phyloP scores from a whole-genome alignment of 2,329 filamentous ascomycete genomes.

The Fusarium fujikuroi region DNA sequence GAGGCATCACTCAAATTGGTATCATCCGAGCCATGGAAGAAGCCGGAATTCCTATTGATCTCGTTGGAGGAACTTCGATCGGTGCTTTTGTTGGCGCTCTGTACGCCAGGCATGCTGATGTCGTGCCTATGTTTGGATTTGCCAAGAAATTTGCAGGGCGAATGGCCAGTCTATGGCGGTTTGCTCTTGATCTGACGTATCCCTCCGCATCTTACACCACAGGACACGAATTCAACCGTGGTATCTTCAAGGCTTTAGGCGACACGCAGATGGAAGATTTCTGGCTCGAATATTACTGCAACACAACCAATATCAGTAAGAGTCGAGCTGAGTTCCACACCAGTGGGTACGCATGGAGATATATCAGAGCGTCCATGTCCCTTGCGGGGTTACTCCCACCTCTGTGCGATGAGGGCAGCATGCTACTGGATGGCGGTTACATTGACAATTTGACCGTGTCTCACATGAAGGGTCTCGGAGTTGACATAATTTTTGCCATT shows the following conservation, averaged over 20 bases:
- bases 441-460: constrained; percentile 96
- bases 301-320: constrained; percentile 98
- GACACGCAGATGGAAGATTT: constrained; percentile 99
- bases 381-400: constrained; percentile 92
- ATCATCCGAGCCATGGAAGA: constrained; percentile 96
- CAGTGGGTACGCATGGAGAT: constrained; percentile 96
- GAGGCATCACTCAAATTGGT: constrained; percentile 91
- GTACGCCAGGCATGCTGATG: constrained; percentile 94
- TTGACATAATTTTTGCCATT: constrained; percentile 93
- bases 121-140: constrained; percentile 95
- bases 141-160: constrained; percentile 97
- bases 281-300: constrained; percentile 99
- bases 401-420: constrained; percentile 94
- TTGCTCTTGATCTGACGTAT: constrained; percentile 94
- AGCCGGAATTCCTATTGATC: constrained; percentile 93
- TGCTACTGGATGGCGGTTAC: constrained; percentile 96
- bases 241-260: constrained; percentile 98
- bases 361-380: constrained; percentile 96
- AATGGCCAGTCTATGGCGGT: constrained; percentile 99
- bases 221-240: constrained; percentile 97
- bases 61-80: constrained; percentile 95
- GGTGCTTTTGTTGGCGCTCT: constrained; percentile 94
- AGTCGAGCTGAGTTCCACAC: constrained; percentile 93
- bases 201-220: constrained; percentile 97
- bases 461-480: constrained; percentile 95